Base-by-base conservation (phyloP, 2,329 filamentous ascomycete genomes). In the Stemphylium lycopersici region DNA sequence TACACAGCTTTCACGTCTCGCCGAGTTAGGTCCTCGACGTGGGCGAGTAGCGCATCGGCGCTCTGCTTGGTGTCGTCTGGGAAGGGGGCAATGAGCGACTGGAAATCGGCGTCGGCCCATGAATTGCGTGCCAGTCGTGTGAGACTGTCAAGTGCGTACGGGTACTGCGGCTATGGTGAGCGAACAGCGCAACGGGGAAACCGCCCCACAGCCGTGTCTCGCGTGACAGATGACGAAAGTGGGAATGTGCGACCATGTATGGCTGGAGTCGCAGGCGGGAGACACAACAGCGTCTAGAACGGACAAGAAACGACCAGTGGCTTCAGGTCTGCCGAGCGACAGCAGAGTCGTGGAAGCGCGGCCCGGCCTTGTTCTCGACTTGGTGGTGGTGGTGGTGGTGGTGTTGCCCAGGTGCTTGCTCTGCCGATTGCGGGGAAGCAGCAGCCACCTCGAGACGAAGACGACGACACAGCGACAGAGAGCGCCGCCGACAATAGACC, bases 1-100 rank as follows among this genome's bases (percentile, higher is more conserved):
- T 91, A 92, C 37, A 88, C 79, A 55, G 87, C 81, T 76, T 93
- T 95, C 68, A 91, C 81, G 71, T 95, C 90, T 58, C 82, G 83
- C 56, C 81, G 78, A 66, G 90, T 88, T 59, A 93, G 82, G 67
- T 91, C 87, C 61, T 83, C 78, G 56, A 91, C 86, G 74, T 93
- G 89, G 12, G 83, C 80, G 61, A 85, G 80, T 52, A 93, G 80
- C 18, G 83, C 82, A 18, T 79, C 76, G 42, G 84, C 84, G 38
- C 85, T 84, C 50, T 78, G 74, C 65, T 82, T 83, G 68, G 85
- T 82, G 65, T 89, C 83, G 16, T 81, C 76, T 5, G 90, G 90
- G 68, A 93, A 93, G 43, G 87, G 87, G 67, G 86, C 79, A 63
- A 85, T 86, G 76, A 91, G 92, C 56, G 80, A 81, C 48, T 81